Conservation (phyloP, 2,329 filamentous ascomycete genomes). For the Rhynchosporium agropyri region DNA sequence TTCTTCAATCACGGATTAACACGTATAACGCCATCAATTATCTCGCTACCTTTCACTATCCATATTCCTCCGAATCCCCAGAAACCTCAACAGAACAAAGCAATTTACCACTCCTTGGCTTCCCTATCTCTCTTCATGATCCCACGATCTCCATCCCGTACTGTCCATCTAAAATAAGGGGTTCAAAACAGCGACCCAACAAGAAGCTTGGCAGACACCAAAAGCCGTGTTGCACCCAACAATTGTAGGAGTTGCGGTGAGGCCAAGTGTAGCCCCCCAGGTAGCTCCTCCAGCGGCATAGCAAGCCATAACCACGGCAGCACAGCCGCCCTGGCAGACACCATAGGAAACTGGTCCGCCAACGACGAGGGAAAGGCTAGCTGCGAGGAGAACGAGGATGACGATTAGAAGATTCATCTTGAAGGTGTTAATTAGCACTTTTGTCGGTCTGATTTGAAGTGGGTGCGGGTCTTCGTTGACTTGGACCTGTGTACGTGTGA, state of each 20-base stretch:
- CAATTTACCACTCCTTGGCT: too few species aligned
- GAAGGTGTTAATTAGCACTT: too few species aligned
- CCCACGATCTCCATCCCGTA: not conserved
- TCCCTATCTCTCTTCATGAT: not conserved
- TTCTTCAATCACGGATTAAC: too few species aligned
- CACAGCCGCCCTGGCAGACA: slow-evolving; percentile 52
- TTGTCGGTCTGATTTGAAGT: not conserved
- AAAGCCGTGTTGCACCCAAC: slow-evolving; percentile 50
- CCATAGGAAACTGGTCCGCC: slow-evolving; percentile 48
- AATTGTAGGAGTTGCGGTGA: slow-evolving; percentile 46
- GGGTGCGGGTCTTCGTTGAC: not conserved
- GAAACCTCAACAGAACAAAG: not conserved
- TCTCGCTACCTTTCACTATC: too few species aligned
- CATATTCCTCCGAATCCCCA: not conserved
- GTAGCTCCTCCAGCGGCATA: slow-evolving; percentile 48
- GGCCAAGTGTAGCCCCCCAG: slow-evolving; percentile 46
- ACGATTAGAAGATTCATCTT: not conserved
- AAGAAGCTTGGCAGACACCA: slow-evolving; percentile 44
- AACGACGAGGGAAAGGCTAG: slow-evolving; percentile 22
- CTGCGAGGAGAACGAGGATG: not conserved
- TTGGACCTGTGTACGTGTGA: too few species aligned
- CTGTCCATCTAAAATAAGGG: not conserved
- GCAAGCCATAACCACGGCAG: slow-evolving; percentile 49
- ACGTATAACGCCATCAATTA: too few species aligned
- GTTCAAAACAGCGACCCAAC: not conserved